Evolutionary conservation across 306 rosid genomes (phyloP).

Genomic region (Cyamopsis tetragonoloba): DNA sequence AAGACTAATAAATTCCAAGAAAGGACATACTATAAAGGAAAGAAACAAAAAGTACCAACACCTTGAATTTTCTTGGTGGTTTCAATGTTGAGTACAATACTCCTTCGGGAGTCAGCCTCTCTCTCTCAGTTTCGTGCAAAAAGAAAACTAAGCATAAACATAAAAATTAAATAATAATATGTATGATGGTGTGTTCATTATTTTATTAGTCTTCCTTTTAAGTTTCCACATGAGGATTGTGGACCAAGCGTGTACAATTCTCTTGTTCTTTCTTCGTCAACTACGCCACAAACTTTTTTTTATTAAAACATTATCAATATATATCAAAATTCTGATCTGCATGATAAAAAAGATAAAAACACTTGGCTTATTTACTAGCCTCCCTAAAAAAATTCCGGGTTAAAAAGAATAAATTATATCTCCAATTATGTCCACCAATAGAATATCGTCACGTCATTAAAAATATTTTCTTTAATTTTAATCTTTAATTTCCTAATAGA

Average conservation of each 20-base stretch:
- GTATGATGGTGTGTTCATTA: not conserved
- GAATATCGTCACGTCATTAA: no score
- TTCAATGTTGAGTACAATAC: not conserved
- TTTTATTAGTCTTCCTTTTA: not conserved
- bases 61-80: constrained; percentile 7
- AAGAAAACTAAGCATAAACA: not conserved
- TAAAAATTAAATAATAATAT: not conserved
- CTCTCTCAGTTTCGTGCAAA: constrained; percentile 9
- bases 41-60: constrained; percentile 1
- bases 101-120: not conserved
- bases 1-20: not conserved
- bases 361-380: not conserved
- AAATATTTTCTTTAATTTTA: no score
- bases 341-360: not conserved
- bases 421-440: no score
- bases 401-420: no score
- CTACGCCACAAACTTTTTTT: not conserved
- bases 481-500: no score
- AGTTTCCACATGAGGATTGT: not conserved
- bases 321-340: no score
- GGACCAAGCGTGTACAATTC: not conserved
- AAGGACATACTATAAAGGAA: not conserved
- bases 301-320: not conserved
- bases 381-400: no score
- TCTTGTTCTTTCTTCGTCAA: not conserved